Conservation (phyloP, 805 yeast species). For the Sugiyamaella chiloensis region DNA sequence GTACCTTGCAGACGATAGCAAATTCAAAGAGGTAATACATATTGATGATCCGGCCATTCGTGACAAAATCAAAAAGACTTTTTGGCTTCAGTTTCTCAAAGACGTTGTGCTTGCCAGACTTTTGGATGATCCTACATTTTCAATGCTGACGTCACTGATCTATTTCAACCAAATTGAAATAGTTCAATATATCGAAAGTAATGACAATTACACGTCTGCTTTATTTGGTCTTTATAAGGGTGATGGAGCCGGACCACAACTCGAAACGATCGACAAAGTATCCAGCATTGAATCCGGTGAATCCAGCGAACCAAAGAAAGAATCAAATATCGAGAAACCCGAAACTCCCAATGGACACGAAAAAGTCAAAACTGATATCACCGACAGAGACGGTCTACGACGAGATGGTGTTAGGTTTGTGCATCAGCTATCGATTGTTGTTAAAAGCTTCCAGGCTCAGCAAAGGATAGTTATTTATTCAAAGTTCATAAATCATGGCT, state of each 20-base stretch:
- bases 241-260: not conserved
- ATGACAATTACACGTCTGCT: constrained; percentile 50
- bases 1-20: constrained; percentile 53
- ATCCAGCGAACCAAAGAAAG: too few relatives aligned
- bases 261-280: not conserved
- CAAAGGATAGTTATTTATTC: constrained; percentile 67
- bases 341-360: too few relatives aligned
- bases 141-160: constrained; percentile 62
- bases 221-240: constrained; percentile 55
- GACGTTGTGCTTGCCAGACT: constrained; percentile 83
- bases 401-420: constrained; percentile 74
- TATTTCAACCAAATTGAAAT: constrained; percentile 67
- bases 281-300: too few relatives aligned
- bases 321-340: not conserved
- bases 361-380: too few relatives aligned
- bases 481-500: constrained; percentile 60
- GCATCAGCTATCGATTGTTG: constrained; percentile 74
- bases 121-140: constrained; percentile 76
- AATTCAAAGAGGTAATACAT: constrained; percentile 71
- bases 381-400: constrained; percentile 35
- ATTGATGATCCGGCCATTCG: constrained; percentile 49
- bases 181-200: constrained; percentile 53
- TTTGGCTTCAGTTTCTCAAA: constrained; percentile 72
- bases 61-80: constrained; percentile 66
- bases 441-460: constrained; percentile 58